Percentiles rank a stretch among this genome's conserved stretches.
Evolutionary conservation across 176 grass and related monocot species (phyloP).

Genomic region (Melocanna baccifera): DNA sequence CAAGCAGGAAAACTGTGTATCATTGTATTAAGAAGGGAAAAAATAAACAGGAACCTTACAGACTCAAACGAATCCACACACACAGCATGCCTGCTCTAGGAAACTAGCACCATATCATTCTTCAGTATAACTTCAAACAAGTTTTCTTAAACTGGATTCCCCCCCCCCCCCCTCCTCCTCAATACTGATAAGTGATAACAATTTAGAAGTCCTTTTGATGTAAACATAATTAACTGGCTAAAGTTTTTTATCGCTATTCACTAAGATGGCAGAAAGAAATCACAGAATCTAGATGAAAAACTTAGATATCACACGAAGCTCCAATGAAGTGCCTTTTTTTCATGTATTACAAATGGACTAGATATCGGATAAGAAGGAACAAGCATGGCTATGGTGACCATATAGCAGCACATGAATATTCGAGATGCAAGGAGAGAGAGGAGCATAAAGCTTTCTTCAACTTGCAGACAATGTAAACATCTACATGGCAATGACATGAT

Average conservation of each 20-base stretch:
- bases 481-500: constrained; percentile 3
- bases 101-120: constrained; percentile 4
- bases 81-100: no score
- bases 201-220: background rate
- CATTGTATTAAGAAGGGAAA: no score
- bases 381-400: constrained; percentile 22
- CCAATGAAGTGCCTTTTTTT: background rate
- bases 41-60: no score
- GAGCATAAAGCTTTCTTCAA: constrained; percentile 32
- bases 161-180: no score
- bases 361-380: constrained; percentile 47
- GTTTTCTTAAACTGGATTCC: background rate
- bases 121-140: constrained; percentile 3
- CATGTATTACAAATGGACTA: constrained; percentile 10
- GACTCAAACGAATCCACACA: no score
- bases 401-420: constrained; percentile 42
- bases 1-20: no score
- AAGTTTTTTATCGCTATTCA: background rate
- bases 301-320: background rate
- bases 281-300: background rate
- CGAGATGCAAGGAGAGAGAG: constrained; percentile 31
- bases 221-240: background rate
- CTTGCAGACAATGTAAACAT: constrained; percentile 1
- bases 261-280: background rate
- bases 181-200: background rate